phyloP scores from a whole-genome alignment of 192 early-diverging fungal species.

The Coemansia sp. region DNA sequence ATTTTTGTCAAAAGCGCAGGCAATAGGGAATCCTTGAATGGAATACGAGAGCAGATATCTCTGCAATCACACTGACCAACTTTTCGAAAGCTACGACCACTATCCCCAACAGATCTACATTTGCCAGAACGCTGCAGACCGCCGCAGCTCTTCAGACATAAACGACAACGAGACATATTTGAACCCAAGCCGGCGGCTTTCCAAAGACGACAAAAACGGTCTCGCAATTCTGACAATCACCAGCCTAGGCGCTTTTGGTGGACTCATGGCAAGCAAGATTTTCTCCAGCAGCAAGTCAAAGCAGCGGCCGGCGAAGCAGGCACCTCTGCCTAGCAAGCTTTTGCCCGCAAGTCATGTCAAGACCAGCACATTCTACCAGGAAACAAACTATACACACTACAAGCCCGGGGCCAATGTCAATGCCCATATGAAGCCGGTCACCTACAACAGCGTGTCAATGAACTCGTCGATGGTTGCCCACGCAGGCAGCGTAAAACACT shows the following conservation, averaged over 20 bases:
- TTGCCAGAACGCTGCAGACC: background rate
- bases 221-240: constrained; percentile 1
- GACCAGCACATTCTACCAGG: constrained; percentile 1
- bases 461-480: constrained; percentile 20
- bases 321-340: background rate
- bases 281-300: background rate
- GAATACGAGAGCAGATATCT: constrained; percentile 5
- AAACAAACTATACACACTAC: constrained; percentile 28
- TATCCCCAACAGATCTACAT: background rate
- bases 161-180: background rate
- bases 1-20: background rate
- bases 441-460: constrained; percentile 21
- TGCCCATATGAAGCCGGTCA: constrained; percentile 23
- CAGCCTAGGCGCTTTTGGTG: constrained; percentile 5
- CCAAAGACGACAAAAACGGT: background rate
- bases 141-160: background rate
- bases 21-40: background rate
- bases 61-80: constrained; percentile 1
- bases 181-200: background rate
- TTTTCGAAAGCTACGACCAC: background rate
- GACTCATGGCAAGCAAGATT: constrained; percentile 7
- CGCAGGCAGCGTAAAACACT: constrained; percentile 8
- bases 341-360: background rate
- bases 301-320: constrained; percentile 3
- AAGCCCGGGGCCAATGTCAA: constrained; percentile 25